A percentile compares a stretch with the other conserved stretches of the same genome.
Conservation (phyloP, 2,329 filamentous ascomycete genomes). For the Ophiosphaerella korrae region DNA sequence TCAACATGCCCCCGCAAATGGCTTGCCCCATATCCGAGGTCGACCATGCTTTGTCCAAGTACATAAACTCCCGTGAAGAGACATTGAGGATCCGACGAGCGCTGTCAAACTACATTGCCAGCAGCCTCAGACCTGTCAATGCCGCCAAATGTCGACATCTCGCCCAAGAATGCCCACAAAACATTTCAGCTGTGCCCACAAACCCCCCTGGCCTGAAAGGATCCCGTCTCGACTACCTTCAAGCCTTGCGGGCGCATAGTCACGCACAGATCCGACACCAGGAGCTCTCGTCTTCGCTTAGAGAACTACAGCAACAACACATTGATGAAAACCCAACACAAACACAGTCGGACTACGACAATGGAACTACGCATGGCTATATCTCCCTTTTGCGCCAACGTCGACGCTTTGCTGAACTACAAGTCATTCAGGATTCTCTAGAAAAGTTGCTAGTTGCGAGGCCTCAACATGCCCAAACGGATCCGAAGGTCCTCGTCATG, state of each 20-base stretch:
- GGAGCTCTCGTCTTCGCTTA: slow-evolving; percentile 36
- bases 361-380: slow-evolving; percentile 44
- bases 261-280: slow-evolving; percentile 48
- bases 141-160: slow-evolving; percentile 38
- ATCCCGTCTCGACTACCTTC: slow-evolving; percentile 52
- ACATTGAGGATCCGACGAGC: slow-evolving; percentile 43
- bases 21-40: slow-evolving; percentile 47
- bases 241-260: slow-evolving; percentile 51
- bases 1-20: slow-evolving; percentile 27
- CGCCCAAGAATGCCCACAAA: slow-evolving; percentile 36
- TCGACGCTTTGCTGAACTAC: slow-evolving; percentile 52
- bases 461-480: slow-evolving; percentile 34
- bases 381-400: slow-evolving; percentile 53
- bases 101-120: slow-evolving; percentile 40
- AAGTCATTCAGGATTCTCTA: slow-evolving; percentile 54
- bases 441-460: slow-evolving; percentile 45
- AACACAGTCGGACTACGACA: slow-evolving; percentile 36
- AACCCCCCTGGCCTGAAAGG: slow-evolving; percentile 49
- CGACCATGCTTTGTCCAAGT: slow-evolving; percentile 42
- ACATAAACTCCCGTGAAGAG: slow-evolving; percentile 44
- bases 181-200: slow-evolving; percentile 25
- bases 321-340: slow-evolving; percentile 32
- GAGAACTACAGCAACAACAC: slow-evolving; percentile 35
- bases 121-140: slow-evolving; percentile 34
- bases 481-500: slow-evolving; percentile 34